A percentile compares a stretch with the other conserved stretches of the same genome.
Conservation (phyloP, 78 protist species). For the Cavenderia fasciculata region DNA sequence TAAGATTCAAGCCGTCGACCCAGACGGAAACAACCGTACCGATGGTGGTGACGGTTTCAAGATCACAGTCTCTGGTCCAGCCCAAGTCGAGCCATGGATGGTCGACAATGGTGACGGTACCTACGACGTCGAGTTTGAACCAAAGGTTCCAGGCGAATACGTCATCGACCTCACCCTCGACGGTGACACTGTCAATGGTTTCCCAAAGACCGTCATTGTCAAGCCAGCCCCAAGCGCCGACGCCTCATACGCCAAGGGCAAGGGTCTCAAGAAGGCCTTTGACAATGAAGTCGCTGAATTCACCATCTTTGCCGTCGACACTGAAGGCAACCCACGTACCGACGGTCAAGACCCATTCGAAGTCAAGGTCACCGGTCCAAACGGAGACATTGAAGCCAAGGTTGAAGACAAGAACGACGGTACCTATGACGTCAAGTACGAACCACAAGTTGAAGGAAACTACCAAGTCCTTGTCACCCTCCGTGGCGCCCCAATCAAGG, state of each 20-base stretch:
- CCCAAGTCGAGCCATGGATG: conserved; percentile 58
- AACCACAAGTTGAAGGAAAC: conserved; percentile 57
- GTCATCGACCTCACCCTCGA: conserved; percentile 66
- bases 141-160: conserved; percentile 76
- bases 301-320: conserved; percentile 72
- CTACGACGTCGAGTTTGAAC: conserved; percentile 75
- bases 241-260: conserved; percentile 77
- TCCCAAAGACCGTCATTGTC: conserved; percentile 76
- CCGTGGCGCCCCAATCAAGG: conserved; percentile 52
- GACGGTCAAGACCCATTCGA: conserved; percentile 79
- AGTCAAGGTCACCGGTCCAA: conserved; percentile 72
- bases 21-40: conserved; percentile 55
- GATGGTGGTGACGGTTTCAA: conserved; percentile 82
- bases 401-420: conserved; percentile 84
- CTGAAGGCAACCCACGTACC: conserved; percentile 35
- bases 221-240: conserved; percentile 60
- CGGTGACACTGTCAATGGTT: conserved; percentile 75
- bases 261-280: conserved; percentile 61
- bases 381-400: conserved; percentile 54
- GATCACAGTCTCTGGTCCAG: conserved; percentile 75
- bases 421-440: conserved; percentile 74
- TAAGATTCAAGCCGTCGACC: conserved; percentile 77
- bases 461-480: conserved; percentile 55
- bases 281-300: conserved; percentile 70
- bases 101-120: conserved; percentile 88